Percentiles rank a stretch among this genome's conserved stretches.
phyloP scores from a whole-genome alignment of 805 yeast genomes.

The Wickerhamiella siamensis region DNA sequence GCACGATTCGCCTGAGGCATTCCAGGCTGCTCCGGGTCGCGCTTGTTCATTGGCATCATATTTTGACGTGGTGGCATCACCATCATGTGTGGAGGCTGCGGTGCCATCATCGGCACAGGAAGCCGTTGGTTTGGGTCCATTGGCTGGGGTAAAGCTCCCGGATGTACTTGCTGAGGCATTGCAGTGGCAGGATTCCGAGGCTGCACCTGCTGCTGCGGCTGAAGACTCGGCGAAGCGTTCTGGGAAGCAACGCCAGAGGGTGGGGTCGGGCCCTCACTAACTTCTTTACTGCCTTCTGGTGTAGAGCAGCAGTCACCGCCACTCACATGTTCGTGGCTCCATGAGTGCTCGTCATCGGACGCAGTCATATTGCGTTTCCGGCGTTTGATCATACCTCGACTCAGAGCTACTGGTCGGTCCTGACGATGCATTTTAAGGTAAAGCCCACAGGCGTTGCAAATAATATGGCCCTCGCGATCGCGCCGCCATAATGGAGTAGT shows the following conservation, averaged over 20 bases:
- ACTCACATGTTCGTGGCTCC: neutral
- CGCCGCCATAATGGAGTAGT: slow-evolving; percentile 81
- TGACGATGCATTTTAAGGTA: slow-evolving; percentile 62
- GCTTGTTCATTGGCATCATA: too few relatives aligned
- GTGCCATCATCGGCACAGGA: neutral
- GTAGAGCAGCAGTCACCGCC: neutral
- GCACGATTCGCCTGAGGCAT: neutral
- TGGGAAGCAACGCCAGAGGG: slow-evolving; percentile 23
- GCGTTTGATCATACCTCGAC: slow-evolving; percentile 57
- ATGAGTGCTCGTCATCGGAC: neutral
- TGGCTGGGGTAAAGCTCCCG: neutral
- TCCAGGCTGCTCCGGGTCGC: too few relatives aligned
- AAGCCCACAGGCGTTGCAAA: slow-evolving; percentile 76
- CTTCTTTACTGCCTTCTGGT: neutral
- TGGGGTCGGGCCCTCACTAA: neutral
- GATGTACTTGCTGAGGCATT: neutral
- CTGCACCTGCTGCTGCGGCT: slow-evolving; percentile 40
- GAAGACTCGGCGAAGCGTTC: slow-evolving; percentile 33
- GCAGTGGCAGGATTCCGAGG: slow-evolving; percentile 12
- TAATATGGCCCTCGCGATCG: slow-evolving; percentile 66
- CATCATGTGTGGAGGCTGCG: neutral
- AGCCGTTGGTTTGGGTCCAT: neutral
- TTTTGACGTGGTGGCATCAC: too few relatives aligned
- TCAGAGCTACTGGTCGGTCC: slow-evolving; percentile 66
- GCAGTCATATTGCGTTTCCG: slow-evolving; percentile 37